Base-by-base conservation (phyloP, 306 rosid genomes). In the Spatholobus suberectus region DNA sequence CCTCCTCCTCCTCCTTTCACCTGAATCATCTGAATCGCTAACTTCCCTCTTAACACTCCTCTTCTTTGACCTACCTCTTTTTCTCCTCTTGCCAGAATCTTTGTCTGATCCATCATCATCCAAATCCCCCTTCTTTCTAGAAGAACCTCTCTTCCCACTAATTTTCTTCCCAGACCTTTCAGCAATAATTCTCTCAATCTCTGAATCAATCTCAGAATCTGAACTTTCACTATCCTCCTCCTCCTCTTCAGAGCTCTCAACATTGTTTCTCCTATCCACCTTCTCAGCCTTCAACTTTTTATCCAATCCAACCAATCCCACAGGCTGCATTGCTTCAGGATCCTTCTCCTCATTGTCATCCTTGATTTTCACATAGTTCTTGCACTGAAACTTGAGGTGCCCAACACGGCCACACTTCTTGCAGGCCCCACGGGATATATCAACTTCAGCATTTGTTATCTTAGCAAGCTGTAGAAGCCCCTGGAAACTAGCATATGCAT, bases 351-450 rank as follows among this genome's bases (percentile, higher is more conserved):
- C 91, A 34, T 23, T 80, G 3, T 86, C 94, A 73, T 92, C 95
- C 90, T 87, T 94, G 41, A 88, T 57, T 82, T 94, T 95, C 71
- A 95, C 86, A 83, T 89, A 90, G 82, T 95, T 95, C 92, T 96
- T 90, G 81, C 98, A 95, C 80, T 95, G 98, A 82, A 89, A 95
- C 75, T 75, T 93, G 70, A 95, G 97, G 72, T 95, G 98, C 57
- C 98, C 98, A 84, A 95, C 98, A 83, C 97, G 97, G 20, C 97
- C 97, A 63, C 97, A 95, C 81, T 84, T 93, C 91, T 93, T 95
- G 92, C 98, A 95, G 1, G 97, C 88, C 41, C 98, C 98, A 8
- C 97, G 95, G 77, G 91, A 88, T 76, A 89, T 87, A 79, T 93
- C 94, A 8, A 90, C 94, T 4, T 81, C 94, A 18, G 97, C 89